Evolutionary conservation across 768 basidiomycete genomes (phyloP).

Genomic region (Pisolithus sp.): DNA sequence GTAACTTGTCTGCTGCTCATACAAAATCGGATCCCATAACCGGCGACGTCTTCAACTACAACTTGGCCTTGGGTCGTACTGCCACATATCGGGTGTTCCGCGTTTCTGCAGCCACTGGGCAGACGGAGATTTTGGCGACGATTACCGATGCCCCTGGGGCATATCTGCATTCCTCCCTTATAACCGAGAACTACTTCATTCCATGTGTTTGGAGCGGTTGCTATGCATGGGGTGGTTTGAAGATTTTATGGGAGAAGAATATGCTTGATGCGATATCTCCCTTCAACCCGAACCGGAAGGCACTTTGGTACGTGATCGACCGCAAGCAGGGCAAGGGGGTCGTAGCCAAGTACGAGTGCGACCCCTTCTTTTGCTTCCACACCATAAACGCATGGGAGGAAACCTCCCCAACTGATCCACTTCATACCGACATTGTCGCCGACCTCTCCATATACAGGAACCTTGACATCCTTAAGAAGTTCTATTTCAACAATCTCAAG

Average conservation of each 20-base stretch:
- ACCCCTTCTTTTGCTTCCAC: conserved; percentile 37
- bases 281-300: conserved; percentile 22
- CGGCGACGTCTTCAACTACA: conserved; percentile 34
- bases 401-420: conserved; percentile 14
- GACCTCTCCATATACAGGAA: conserved; percentile 33
- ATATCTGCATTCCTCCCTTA: conserved; percentile 33
- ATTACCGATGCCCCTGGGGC: conserved; percentile 32
- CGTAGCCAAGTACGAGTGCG: conserved; percentile 30
- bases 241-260: conserved; percentile 27
- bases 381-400: conserved; percentile 34
- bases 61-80: conserved; percentile 20
- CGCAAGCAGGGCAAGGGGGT: conserved; percentile 30
- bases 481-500: conserved; percentile 28
- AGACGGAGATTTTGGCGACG: conserved; percentile 29
- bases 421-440: conserved; percentile 27
- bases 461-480: conserved; percentile 24
- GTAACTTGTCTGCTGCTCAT: conserved; percentile 30
- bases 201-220: conserved; percentile 32
- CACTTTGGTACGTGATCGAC: conserved; percentile 34
- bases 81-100: conserved; percentile 31
- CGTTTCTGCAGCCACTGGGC: conserved; percentile 24
- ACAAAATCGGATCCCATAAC: conserved; percentile 30
- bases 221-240: conserved; percentile 22
- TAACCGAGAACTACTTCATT: conserved; percentile 33
- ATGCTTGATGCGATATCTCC: conserved; percentile 26